Evolutionary conservation across 1,284 basidiomycete species (phyloP).

Genomic region (Marasmius sp.): DNA sequence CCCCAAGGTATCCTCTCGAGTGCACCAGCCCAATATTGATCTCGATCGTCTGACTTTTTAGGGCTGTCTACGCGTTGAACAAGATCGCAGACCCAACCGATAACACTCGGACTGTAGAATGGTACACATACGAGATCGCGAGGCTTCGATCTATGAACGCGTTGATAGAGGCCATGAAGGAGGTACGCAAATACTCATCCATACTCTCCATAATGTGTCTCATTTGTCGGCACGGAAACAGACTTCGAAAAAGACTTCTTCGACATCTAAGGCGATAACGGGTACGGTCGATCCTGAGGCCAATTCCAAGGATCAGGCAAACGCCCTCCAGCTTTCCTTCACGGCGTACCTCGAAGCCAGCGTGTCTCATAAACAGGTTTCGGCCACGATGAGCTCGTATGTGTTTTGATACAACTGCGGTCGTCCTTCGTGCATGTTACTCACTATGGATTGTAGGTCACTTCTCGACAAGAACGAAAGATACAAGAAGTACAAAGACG

Average conservation of each 20-base stretch:
- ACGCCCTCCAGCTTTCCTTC: no score
- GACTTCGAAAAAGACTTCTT: no score
- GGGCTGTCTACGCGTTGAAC: neutral
- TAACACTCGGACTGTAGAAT: neutral
- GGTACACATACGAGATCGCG: slow-evolving; percentile 1
- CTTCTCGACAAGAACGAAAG: neutral
- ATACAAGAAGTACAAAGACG: neutral
- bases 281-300: no score
- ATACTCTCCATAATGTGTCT: neutral
- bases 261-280: no score
- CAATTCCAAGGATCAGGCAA: no score
- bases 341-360: no score
- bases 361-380: no score
- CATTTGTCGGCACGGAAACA: no score
- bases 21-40: neutral
- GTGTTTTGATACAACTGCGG: no score
- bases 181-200: neutral
- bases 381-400: no score
- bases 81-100: neutral
- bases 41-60: neutral
- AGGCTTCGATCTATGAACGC: neutral
- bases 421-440: no score
- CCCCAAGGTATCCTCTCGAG: neutral
- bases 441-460: no score
- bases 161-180: neutral